phyloP scores from a whole-genome alignment of 1,139 yeast genomes.

The Debaryomyces robertsiae region DNA sequence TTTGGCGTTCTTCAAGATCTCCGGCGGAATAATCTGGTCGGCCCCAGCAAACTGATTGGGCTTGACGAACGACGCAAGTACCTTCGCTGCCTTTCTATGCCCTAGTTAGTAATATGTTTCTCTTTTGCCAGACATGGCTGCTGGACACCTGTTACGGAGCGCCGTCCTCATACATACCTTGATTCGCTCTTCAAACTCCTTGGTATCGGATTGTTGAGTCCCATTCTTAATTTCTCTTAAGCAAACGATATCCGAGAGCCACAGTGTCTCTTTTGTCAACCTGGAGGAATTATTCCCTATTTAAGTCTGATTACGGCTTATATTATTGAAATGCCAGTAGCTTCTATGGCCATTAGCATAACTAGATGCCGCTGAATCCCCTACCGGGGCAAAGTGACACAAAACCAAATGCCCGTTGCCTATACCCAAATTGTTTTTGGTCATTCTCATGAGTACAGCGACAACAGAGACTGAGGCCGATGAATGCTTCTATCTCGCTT shows the following conservation, averaged over 20 bases:
- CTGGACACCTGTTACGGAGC: too few species aligned
- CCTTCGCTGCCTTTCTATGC: conserved; percentile 87
- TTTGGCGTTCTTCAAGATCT: conserved; percentile 82
- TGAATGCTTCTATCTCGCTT: too few species aligned
- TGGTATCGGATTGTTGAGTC: conserved; percentile 92
- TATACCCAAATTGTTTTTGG: neutral
- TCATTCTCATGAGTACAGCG: too few species aligned
- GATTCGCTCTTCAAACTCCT: conserved; percentile 86
- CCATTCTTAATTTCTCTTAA: conserved; percentile 28
- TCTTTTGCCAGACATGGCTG: too few species aligned
- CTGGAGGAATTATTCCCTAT: neutral
- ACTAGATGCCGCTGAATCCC: conserved; percentile 7
- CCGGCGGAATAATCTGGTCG: conserved; percentile 88
- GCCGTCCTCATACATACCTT: conserved; percentile 53
- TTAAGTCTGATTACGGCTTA: neutral
- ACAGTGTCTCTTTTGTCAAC: neutral
- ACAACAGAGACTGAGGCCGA: too few species aligned
- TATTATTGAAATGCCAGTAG: neutral
- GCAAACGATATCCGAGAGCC: neutral
- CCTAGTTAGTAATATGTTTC: conserved; percentile 10
- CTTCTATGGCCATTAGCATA: conserved; percentile 5
- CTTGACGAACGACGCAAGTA: conserved; percentile 84
- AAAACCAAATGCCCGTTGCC: conserved; percentile 1
- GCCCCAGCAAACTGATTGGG: conserved; percentile 96
- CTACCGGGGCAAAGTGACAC: too few species aligned